Percentiles rank a stretch among this genome's conserved stretches.
Evolutionary conservation across 345 rosid species (phyloP).

Genomic region (Combretum micranthum): DNA sequence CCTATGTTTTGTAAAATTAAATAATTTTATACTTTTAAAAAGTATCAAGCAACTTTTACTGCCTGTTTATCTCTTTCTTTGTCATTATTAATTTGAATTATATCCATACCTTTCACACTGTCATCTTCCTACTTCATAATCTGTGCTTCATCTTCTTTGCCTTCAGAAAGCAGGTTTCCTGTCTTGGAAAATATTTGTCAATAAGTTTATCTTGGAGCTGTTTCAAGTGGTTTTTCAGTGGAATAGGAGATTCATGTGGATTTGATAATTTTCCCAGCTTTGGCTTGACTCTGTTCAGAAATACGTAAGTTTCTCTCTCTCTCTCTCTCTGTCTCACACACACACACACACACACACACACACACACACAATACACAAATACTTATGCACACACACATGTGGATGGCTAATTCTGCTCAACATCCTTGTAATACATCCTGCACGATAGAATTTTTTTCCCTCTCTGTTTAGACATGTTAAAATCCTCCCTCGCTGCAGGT

Average conservation of each 20-base stretch:
- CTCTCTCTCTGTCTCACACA: conserved; percentile 5
- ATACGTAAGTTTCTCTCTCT: conserved; percentile 47
- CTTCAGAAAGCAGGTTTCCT: conserved; percentile 74
- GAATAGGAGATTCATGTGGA: conserved; percentile 85
- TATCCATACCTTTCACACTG: too few species aligned
- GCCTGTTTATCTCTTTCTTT: too few species aligned
- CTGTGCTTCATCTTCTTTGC: conserved; percentile 4
- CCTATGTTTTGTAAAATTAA: too few species aligned
- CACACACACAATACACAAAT: neutral
- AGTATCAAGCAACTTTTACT: too few species aligned
- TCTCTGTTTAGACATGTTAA: too few species aligned
- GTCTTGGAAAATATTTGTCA: conserved; percentile 88
- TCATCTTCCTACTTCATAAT: neutral
- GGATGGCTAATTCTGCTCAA: too few species aligned
- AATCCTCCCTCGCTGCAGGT: conserved; percentile 36
- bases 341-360: neutral
- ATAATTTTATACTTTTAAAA: too few species aligned
- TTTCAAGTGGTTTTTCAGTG: conserved; percentile 98
- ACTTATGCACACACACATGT: neutral
- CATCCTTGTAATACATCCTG: too few species aligned
- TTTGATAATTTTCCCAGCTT: conserved; percentile 90
- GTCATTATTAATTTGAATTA: too few species aligned
- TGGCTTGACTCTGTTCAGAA: conserved; percentile 73
- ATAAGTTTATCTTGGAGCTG: conserved; percentile 89
- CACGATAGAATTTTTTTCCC: too few species aligned